Evolutionary conservation across 2,329 filamentous ascomycete species (phyloP), one percentile per base, ranked within the genome.

Genomic region (Trichophyton mentagrophytes): DNA sequence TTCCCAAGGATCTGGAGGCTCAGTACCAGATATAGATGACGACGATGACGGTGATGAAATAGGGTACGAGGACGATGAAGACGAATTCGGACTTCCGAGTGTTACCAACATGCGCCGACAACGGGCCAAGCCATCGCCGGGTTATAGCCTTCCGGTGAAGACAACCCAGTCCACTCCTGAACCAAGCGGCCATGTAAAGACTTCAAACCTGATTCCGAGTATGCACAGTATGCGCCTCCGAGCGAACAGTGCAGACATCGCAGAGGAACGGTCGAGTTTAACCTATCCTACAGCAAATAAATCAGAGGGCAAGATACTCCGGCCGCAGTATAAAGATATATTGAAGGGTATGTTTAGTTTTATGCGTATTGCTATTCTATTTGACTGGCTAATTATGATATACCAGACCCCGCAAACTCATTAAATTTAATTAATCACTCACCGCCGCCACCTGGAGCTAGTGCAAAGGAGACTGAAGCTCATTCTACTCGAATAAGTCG

Each of bases 291-390:
- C 89, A 68, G 85, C 91, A 2, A 92, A 91, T 74, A 95, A 91
- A 74, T 86, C 82, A 64, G 91, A 96, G 71, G 92, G 90, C 30
- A 99, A 99, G 79, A 97, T 97, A 62, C 78, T 99, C 22, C 85
- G 93, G 64, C 93, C 93, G 58, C 93, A 99, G 73, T 99, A 97
- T 74, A 96, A 99, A 74, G 93, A 99, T 64, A 95, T 99, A 53
- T 76, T 99, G 20, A 83, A 82, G 78, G 85, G 85, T 86, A 49
- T 3, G 33, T 38, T 13, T 13, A 30, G 6, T 15, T 49, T 11
- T 25, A 22, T 27, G 46, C 25, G 13, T 49, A 27, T 49, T 15
- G 11, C 4, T 27, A 15, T 49, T 3, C 20, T 15, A 49, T 22
- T 15, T 49, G 13, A 27, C 11, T 9, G 20, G 20, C 46, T 49